Evolutionary conservation across 164 flowering plant species (phyloP), one percentile per base, ranked within the genome.

Genomic region (Santalum album): DNA sequence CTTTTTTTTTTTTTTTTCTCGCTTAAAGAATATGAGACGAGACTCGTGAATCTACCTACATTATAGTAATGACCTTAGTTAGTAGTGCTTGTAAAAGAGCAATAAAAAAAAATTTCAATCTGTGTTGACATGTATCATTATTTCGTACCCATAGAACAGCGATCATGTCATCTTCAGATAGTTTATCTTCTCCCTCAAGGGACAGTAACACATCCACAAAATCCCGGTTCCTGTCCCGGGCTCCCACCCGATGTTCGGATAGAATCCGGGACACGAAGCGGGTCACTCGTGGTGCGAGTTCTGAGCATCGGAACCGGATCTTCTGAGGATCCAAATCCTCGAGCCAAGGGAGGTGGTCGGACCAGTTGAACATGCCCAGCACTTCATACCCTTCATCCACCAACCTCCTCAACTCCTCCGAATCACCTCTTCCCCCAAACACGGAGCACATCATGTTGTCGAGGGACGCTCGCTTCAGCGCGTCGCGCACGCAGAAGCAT

Each of bases 91-190:
- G n/a, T n/a, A n/a, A n/a, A n/a, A n/a, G n/a, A n/a, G n/a, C n/a
- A n/a, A n/a, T n/a, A n/a, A n/a, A n/a, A n/a, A n/a, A n/a, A n/a
- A n/a, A n/a, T n/a, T n/a, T n/a, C n/a, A n/a, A n/a, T n/a, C n/a
- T n/a, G n/a, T n/a, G n/a, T n/a, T n/a, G n/a, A n/a, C n/a, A n/a
- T n/a, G n/a, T n/a, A n/a, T n/a, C n/a, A n/a, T n/a, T n/a, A n/a
- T n/a, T n/a, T n/a, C 78, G 74, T 68, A 83, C 89, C 89, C 89
- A 83, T 17, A 83, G 78, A 26, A 83, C 84, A 22, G 89, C 82
- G 57, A 75, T 62, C 73, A 80, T 78, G 43, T 83, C 89, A 21
- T 80, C 59, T 46, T 78, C 76, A 5, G 89, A 75, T 21, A 80
- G 49, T 17, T 69, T 71, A 17, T 80, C 83, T 21, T 68, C 49